These are phyloP conservation scores for Ustilaginoidea virens DNA, from an alignment of 2,329 filamentous ascomycete genomes.

Conservation along the genomic window DNA sequence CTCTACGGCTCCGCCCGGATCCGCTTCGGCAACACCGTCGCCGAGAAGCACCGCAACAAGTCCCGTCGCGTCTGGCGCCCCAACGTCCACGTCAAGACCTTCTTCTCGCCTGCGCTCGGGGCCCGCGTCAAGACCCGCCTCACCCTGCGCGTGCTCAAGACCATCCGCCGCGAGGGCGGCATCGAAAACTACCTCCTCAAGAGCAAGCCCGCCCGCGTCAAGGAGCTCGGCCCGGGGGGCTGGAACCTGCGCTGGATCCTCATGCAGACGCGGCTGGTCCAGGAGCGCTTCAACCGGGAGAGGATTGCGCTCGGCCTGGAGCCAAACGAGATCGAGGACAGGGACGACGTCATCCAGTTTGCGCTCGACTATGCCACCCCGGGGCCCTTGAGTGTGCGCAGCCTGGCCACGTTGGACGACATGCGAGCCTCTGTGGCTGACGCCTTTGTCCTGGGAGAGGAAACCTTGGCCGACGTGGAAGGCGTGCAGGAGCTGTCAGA, in stretches of 20 bases:
- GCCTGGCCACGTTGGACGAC: constrained; percentile 21
- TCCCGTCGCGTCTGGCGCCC: constrained; percentile 59
- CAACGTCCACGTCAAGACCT: constrained; percentile 53
- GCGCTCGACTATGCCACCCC: constrained; percentile 26
- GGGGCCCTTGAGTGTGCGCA: constrained; percentile 20
- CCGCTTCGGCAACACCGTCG: constrained; percentile 67
- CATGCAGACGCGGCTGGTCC: constrained; percentile 59
- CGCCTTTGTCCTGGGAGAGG: constrained; percentile 31
- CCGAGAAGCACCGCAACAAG: constrained; percentile 54
- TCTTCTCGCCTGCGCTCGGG: constrained; percentile 48
- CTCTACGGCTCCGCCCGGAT: constrained; percentile 58
- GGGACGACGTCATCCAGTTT: constrained; percentile 23
- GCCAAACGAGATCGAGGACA: constrained; percentile 19
- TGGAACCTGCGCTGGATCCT: constrained; percentile 85
- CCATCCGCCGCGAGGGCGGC: constrained; percentile 73
- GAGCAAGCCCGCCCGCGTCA: constrained; percentile 59
- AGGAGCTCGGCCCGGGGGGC: constrained; percentile 75
- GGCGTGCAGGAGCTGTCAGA: constrained; percentile 23
- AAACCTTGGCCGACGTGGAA: constrained; percentile 21
- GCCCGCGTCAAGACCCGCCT: constrained; percentile 52
- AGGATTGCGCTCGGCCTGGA: constrained; percentile 48
- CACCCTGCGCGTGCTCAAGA: constrained; percentile 52
- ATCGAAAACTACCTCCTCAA: constrained; percentile 86
- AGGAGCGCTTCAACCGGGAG: constrained; percentile 49
- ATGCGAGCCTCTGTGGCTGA: constrained; percentile 24